phyloP scores from a whole-genome alignment of 2,329 filamentous ascomycete genomes.

The Chaetomiaceae sp. region DNA sequence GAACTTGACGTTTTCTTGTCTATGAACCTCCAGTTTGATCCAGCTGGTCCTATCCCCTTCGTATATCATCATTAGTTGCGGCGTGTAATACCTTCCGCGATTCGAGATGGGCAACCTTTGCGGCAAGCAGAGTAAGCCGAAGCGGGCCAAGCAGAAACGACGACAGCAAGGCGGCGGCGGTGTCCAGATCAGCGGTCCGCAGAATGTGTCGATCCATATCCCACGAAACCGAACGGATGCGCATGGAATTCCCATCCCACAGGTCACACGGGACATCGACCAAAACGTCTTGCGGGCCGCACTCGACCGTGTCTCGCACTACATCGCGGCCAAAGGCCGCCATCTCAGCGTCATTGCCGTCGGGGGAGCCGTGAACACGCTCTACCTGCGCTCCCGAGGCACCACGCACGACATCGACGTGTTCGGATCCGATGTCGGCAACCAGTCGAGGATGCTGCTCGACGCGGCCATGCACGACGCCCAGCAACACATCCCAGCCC shows the following conservation, averaged over 20 bases:
- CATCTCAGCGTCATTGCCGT: conserved; percentile 4
- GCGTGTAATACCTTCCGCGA: not conserved
- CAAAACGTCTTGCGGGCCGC: not conserved
- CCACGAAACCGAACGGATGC: not conserved
- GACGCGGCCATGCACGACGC: not conserved
- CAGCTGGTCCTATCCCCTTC: too few relatives aligned
- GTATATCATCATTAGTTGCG: too few relatives aligned
- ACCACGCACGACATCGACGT: conserved; percentile 1
- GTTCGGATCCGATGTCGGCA: not conserved
- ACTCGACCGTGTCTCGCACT: not conserved
- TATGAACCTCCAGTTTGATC: too few relatives aligned
- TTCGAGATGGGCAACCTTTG: not conserved
- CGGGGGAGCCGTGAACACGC: not conserved
- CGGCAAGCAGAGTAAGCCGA: not conserved
- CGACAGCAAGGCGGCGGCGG: not conserved
- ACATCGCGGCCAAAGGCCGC: not conserved
- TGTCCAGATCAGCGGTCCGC: not conserved
- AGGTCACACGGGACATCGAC: not conserved
- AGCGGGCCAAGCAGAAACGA: not conserved
- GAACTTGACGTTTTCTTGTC: too few relatives aligned
- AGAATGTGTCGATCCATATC: not conserved
- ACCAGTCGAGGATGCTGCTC: not conserved
- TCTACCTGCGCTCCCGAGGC: not conserved
- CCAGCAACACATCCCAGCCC: not conserved
- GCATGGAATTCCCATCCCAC: not conserved